Conservation (phyloP, 306 rosid genomes). For the Vigna mungo region DNA sequence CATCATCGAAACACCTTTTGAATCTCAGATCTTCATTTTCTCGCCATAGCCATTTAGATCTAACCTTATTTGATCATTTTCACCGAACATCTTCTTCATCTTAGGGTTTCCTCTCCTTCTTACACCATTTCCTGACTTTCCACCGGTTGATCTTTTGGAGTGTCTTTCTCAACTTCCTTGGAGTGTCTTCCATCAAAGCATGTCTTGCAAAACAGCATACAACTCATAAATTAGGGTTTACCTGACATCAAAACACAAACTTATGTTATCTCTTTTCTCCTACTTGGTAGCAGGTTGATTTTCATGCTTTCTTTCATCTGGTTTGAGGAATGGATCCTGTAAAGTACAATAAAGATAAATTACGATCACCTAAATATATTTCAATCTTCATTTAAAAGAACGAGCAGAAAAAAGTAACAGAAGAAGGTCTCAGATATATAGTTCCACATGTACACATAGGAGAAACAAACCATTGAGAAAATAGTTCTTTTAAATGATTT, state of each 20-base stretch:
- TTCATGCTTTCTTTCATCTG: conserved; percentile 48
- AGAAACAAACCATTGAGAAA: conserved; percentile 16
- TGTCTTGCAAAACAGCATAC: conserved; percentile 41
- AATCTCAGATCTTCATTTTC: too few species aligned
- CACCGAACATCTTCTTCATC: too few species aligned
- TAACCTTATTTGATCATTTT: too few species aligned
- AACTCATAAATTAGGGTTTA: conserved; percentile 37
- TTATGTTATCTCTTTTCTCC: conserved; percentile 40
- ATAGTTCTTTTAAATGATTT: background rate
- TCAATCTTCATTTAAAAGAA: background rate
- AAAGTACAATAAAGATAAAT: conserved; percentile 22
- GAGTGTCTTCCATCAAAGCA: too few species aligned
- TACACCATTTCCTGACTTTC: too few species aligned
- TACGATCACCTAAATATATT: conserved; percentile 17
- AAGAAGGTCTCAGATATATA: background rate
- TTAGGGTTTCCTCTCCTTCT: too few species aligned
- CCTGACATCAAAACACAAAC: conserved; percentile 33
- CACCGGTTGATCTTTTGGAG: too few species aligned
- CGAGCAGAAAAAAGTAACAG: background rate
- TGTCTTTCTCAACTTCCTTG: too few species aligned
- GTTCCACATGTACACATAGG: conserved; percentile 6
- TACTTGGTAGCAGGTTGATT: conserved; percentile 52
- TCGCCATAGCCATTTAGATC: too few species aligned
- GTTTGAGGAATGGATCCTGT: conserved; percentile 75
- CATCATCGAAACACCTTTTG: too few species aligned